phyloP scores from a whole-genome alignment of 768 basidiomycete species.

The Porpolomopsis calyptriformis region DNA sequence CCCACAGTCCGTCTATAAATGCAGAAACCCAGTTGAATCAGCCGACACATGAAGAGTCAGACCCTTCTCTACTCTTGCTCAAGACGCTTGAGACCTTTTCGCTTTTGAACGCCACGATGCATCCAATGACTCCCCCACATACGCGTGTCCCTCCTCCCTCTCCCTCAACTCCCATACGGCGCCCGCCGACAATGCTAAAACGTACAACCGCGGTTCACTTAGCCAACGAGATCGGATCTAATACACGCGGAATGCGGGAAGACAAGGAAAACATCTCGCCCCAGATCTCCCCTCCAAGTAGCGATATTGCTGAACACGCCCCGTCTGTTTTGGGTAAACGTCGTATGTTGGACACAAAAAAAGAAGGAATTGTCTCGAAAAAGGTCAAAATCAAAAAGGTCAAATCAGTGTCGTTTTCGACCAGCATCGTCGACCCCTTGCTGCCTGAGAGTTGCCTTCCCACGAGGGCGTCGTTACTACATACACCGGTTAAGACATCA shows the following conservation, averaged over 20 bases:
- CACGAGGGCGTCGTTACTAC: background rate
- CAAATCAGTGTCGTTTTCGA: no score
- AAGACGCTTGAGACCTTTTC: background rate
- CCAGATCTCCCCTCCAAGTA: constrained; percentile 13
- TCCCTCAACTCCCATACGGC: no score
- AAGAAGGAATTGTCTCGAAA: constrained; percentile 20
- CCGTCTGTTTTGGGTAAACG: constrained; percentile 36
- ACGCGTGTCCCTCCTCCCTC: constrained; percentile 1
- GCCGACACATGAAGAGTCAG: no score
- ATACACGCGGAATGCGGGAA: constrained; percentile 25
- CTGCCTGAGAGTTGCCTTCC: no score
- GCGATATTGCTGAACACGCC: constrained; percentile 38
- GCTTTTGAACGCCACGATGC: no score
- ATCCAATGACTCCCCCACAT: constrained; percentile 8
- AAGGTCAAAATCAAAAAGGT: constrained; percentile 21
- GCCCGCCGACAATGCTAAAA: background rate
- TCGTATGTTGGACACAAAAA: constrained; percentile 26
- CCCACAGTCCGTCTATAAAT: no score
- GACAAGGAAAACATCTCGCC: constrained; percentile 59
- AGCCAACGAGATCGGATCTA: no score
- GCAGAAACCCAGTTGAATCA: no score
- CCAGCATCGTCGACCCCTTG: no score
- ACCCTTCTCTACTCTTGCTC: background rate
- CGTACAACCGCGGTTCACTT: constrained; percentile 18
- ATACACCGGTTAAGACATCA: background rate